Conservation (phyloP, 371 early-diverging fungal species). For the Mortierella sp. region DNA sequence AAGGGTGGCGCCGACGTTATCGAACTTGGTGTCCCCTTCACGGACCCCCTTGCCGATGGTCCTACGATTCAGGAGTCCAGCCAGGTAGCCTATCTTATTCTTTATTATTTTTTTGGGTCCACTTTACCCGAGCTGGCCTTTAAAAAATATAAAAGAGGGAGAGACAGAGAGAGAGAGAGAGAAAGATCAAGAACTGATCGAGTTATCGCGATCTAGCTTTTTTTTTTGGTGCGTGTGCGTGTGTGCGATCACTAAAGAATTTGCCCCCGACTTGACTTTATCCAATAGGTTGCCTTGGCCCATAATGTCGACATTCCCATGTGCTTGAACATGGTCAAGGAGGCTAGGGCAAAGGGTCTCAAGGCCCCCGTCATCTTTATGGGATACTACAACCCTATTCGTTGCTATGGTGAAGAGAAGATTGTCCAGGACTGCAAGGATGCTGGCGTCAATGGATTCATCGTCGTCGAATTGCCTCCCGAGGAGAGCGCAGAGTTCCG, state of each 20-base stretch:
- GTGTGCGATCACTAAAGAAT: background rate
- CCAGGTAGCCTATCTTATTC: constrained; percentile 62
- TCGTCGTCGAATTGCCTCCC: constrained; percentile 96
- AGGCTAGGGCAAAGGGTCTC: constrained; percentile 88
- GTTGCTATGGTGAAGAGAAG: constrained; percentile 89
- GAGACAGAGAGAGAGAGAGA: background rate
- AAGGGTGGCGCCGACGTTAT: constrained; percentile 96
- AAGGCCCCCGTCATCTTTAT: constrained; percentile 93
- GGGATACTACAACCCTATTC: constrained; percentile 98
- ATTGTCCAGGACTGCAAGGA: constrained; percentile 85
- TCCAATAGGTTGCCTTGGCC: constrained; percentile 75
- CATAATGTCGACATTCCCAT: constrained; percentile 80
- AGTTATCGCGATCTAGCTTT: background rate
- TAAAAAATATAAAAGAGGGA: background rate
- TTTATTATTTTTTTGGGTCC: too few species aligned
- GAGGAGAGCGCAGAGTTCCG: constrained; percentile 94
- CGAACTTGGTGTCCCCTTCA: constrained; percentile 98
- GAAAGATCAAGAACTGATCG: background rate
- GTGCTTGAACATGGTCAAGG: constrained; percentile 83
- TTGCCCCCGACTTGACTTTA: background rate
- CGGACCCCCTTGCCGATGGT: constrained; percentile 98
- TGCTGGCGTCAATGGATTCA: constrained; percentile 94
- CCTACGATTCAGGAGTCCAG: constrained; percentile 95
- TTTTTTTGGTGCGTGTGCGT: background rate
- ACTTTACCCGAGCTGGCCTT: background rate